These are phyloP conservation scores for Suhomyces atakaporum DNA, from an alignment of 1,139 yeast species.

Conservation along the genomic window DNA sequence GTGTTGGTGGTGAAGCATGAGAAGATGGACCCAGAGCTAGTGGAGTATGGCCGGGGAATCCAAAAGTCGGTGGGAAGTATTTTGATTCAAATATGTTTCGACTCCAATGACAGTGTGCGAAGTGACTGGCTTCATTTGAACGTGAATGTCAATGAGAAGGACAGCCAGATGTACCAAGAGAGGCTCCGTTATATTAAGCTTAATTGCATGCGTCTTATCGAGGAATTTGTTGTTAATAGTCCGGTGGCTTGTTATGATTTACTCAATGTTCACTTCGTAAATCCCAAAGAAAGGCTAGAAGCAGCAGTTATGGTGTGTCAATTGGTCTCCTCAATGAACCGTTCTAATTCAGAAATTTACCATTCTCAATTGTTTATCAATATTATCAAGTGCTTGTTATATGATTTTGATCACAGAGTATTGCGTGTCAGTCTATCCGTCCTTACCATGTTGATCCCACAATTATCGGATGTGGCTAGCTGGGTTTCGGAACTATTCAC, in stretches of 20 bases:
- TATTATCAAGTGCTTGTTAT: constrained; percentile 42
- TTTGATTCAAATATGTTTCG: constrained; percentile 36
- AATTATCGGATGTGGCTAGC: constrained; percentile 36
- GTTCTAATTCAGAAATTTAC: background rate
- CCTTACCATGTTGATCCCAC: constrained; percentile 58
- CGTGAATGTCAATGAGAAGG: constrained; percentile 21
- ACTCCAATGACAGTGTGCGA: constrained; percentile 13
- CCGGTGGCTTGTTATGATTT: constrained; percentile 35
- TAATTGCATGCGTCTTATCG: constrained; percentile 44
- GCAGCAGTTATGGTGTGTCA: constrained; percentile 36
- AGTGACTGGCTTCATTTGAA: constrained; percentile 17
- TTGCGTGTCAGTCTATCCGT: constrained; percentile 46
- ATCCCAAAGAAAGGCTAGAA: constrained; percentile 34
- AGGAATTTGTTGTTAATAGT: constrained; percentile 39
- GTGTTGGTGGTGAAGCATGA: constrained; percentile 29
- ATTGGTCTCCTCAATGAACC: constrained; percentile 21
- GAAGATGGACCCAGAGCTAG: constrained; percentile 31
- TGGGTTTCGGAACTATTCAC: constrained; percentile 48
- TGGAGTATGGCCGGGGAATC: constrained; percentile 23
- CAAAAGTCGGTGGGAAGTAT: constrained; percentile 29
- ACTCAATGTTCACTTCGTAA: constrained; percentile 33
- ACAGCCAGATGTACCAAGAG: constrained; percentile 44
- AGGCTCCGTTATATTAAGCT: constrained; percentile 48
- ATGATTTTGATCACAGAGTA: constrained; percentile 47
- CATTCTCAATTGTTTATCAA: background rate